phyloP scores from a whole-genome alignment of 1,284 basidiomycete genomes.

The Cryptococcus amylolentus region DNA sequence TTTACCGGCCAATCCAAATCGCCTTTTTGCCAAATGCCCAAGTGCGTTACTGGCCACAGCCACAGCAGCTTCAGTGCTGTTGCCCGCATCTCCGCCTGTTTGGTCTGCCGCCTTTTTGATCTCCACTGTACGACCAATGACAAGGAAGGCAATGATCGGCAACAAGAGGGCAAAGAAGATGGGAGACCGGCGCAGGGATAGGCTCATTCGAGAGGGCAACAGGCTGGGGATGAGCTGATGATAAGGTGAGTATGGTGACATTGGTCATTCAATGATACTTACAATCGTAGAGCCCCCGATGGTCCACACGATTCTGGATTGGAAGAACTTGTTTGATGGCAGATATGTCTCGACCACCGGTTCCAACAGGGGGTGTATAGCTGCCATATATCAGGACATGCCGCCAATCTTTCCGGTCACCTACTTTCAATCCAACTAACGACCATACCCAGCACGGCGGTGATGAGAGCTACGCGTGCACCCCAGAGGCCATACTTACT shows the following conservation, averaged over 20 bases:
- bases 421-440: conserved; percentile 44
- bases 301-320: conserved; percentile 39
- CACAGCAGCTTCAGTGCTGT: not conserved
- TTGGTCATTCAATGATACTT: conserved; percentile 4
- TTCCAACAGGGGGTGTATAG: conserved; percentile 34
- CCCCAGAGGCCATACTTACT: conserved; percentile 37
- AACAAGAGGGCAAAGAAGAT: conserved; percentile 36
- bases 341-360: conserved; percentile 36
- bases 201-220: conserved; percentile 35
- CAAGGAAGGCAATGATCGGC: conserved; percentile 44
- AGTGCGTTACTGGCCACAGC: conserved; percentile 6
- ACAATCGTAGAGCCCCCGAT: conserved; percentile 33
- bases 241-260: not conserved
- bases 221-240: conserved; percentile 39
- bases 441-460: conserved; percentile 33
- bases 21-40: conserved; percentile 13
- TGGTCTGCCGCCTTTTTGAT: conserved; percentile 39
- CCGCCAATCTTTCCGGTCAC: conserved; percentile 16
- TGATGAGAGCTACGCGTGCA: conserved; percentile 36
- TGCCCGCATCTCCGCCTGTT: conserved; percentile 14
- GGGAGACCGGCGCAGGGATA: conserved; percentile 24
- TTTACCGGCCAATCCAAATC: conserved; percentile 29
- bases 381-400: conserved; percentile 14
- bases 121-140: conserved; percentile 48
- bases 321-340: conserved; percentile 25